phyloP scores from a whole-genome alignment of 164 flowering plant species.

The Vitis vinifera region DNA sequence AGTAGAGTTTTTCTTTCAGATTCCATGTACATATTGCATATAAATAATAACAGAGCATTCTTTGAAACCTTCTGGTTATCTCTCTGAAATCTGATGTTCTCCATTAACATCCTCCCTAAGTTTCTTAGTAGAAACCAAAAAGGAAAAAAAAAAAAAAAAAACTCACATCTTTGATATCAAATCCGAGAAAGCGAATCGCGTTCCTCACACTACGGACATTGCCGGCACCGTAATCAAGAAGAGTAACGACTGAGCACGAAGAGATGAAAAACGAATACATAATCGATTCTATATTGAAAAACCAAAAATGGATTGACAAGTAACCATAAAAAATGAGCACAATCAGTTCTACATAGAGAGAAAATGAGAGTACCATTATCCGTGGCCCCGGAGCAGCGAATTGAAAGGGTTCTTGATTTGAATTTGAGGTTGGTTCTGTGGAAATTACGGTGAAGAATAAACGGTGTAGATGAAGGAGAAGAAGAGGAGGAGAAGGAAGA shows the following conservation, averaged over 20 bases:
- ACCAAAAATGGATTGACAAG: background rate
- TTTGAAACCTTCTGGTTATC: no score
- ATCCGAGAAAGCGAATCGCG: slow-evolving; percentile 75
- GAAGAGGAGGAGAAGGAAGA: slow-evolving; percentile 16
- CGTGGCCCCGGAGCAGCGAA: slow-evolving; percentile 51
- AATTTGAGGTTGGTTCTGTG: slow-evolving; percentile 22
- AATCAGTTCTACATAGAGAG: background rate
- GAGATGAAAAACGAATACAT: background rate
- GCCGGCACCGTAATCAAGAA: slow-evolving; percentile 94
- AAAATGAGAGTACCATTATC: slow-evolving; percentile 38
- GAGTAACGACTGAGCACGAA: slow-evolving; percentile 50
- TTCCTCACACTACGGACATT: slow-evolving; percentile 85
- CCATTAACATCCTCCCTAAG: no score
- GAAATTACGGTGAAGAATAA: slow-evolving; percentile 5
- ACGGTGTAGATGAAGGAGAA: slow-evolving; percentile 8
- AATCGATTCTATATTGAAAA: background rate
- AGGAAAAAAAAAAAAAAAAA: background rate
- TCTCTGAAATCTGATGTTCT: no score
- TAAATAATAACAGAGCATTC: no score
- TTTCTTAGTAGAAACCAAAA: no score
- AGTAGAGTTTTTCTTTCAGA: no score
- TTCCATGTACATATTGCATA: no score
- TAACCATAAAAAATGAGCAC: background rate
- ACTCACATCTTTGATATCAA: slow-evolving; percentile 75
- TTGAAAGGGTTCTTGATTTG: slow-evolving; percentile 30